Conservation (phyloP, 352 stramenopile genomes). For the Globisporangium nodosum region DNA sequence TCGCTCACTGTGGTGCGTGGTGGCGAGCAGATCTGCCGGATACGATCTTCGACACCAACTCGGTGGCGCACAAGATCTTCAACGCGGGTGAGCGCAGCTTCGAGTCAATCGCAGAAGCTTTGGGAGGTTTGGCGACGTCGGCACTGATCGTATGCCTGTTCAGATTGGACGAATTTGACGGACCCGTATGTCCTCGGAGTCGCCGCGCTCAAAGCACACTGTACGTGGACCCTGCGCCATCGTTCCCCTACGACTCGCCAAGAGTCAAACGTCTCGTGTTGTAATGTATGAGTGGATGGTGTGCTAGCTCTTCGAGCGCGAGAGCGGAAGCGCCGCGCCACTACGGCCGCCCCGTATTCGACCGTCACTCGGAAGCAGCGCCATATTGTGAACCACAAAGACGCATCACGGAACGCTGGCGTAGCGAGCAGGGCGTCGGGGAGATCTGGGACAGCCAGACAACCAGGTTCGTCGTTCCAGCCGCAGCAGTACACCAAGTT, state of each 20-base stretch:
- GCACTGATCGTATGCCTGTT: background rate
- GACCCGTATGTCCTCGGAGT: constrained; percentile 52
- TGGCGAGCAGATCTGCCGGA: constrained; percentile 39
- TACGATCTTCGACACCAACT: constrained; percentile 44
- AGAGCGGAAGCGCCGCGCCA: background rate
- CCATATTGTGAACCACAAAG: background rate
- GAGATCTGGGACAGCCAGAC: background rate
- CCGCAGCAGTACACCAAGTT: constrained; percentile 19
- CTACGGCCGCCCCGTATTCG: background rate
- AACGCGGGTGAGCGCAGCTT: constrained; percentile 27
- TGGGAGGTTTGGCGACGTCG: background rate
- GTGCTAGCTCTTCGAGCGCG: background rate
- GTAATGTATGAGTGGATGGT: constrained; percentile 3
- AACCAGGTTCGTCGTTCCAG: too few species aligned
- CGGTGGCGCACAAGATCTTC: constrained; percentile 66
- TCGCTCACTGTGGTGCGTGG: background rate
- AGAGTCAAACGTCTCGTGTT: background rate
- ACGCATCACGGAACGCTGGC: background rate
- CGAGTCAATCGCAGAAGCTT: background rate
- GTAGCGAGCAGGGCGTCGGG: too few species aligned
- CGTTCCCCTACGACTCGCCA: background rate
- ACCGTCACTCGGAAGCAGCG: background rate
- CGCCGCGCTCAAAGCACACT: constrained; percentile 33
- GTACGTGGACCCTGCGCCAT: constrained; percentile 19
- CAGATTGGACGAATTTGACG: constrained; percentile 25